Conservation (phyloP, 805 yeast genomes). For the Candida mattraensis region DNA sequence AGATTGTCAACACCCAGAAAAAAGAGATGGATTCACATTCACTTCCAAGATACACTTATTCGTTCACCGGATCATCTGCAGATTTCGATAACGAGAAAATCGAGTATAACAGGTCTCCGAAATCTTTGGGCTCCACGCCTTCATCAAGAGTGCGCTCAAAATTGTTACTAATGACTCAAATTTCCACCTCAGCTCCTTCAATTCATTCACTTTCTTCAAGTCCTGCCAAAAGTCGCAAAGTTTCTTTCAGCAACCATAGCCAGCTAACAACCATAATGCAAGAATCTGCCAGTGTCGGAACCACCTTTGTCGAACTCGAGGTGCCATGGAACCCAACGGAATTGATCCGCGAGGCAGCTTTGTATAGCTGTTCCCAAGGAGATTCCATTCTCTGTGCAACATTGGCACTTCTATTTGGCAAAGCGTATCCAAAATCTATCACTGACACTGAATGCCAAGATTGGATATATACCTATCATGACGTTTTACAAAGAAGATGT, state of each 20-base stretch:
- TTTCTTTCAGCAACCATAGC: constrained; percentile 28
- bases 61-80: constrained; percentile 34
- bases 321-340: constrained; percentile 59
- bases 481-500: constrained; percentile 46
- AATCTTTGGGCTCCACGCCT: constrained; percentile 20
- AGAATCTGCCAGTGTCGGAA: constrained; percentile 7
- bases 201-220: constrained; percentile 11
- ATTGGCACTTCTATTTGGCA: constrained; percentile 53
- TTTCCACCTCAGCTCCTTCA: constrained; percentile 13
- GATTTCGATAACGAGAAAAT: constrained; percentile 38
- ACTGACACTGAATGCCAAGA: constrained; percentile 44
- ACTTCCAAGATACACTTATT: constrained; percentile 23
- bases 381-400: constrained; percentile 63
- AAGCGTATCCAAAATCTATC: constrained; percentile 34
- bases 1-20: constrained; percentile 15
- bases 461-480: constrained; percentile 56
- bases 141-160: constrained; percentile 11
- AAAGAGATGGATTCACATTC: constrained; percentile 8
- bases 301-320: constrained; percentile 5
- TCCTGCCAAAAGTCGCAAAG: constrained; percentile 16
- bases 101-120: constrained; percentile 20
- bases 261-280: constrained; percentile 30
- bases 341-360: constrained; percentile 51
- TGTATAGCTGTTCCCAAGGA: constrained; percentile 59
- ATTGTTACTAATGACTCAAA: constrained; percentile 11